Conservation (phyloP, 1,284 basidiomycete genomes). For the Cryptococcus neoformans region DNA sequence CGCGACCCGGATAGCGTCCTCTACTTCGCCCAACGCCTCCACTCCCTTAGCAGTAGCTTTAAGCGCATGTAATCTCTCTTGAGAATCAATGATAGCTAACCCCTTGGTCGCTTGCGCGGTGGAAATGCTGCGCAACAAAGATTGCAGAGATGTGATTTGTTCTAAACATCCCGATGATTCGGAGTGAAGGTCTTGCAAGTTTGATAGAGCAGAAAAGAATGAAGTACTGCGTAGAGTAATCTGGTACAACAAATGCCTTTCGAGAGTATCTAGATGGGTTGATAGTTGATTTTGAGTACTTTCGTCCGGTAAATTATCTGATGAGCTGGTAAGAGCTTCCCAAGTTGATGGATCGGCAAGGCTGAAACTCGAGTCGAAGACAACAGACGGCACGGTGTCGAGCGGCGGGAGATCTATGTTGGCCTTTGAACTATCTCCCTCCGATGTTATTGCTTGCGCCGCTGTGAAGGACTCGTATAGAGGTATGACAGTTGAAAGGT, state of each 20-base stretch:
- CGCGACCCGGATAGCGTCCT: slow-evolving; percentile 70
- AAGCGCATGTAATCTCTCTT: slow-evolving; percentile 63
- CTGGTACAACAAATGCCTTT: slow-evolving; percentile 91
- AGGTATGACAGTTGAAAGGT: slow-evolving; percentile 66
- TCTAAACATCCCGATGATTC: slow-evolving; percentile 80
- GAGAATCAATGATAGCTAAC: slow-evolving; percentile 65
- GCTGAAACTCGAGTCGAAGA: slow-evolving; percentile 74
- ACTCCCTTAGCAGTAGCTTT: slow-evolving; percentile 61
- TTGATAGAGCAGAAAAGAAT: slow-evolving; percentile 94
- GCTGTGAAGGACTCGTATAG: slow-evolving; percentile 63
- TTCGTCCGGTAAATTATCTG: slow-evolving; percentile 53
- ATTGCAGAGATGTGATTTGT: slow-evolving; percentile 70
- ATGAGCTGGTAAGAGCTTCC: slow-evolving; percentile 59
- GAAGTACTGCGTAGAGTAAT: slow-evolving; percentile 86
- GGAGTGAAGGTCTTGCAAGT: slow-evolving; percentile 85
- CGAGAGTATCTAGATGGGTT: slow-evolving; percentile 89
- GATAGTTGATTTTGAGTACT: slow-evolving; percentile 85
- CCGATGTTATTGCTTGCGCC: slow-evolving; percentile 12
- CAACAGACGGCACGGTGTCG: slow-evolving; percentile 72
- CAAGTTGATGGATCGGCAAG: slow-evolving; percentile 84
- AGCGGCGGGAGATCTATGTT: slow-evolving; percentile 62
- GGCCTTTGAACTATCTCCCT: neutral
- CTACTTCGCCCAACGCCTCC: slow-evolving; percentile 64
- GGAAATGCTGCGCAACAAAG: slow-evolving; percentile 72
- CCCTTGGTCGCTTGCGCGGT: slow-evolving; percentile 72